Percentiles rank a stretch among this genome's conserved stretches.
phyloP scores from a whole-genome alignment of 176 grass and related monocot genomes.

The Phoenix dactylifera region DNA sequence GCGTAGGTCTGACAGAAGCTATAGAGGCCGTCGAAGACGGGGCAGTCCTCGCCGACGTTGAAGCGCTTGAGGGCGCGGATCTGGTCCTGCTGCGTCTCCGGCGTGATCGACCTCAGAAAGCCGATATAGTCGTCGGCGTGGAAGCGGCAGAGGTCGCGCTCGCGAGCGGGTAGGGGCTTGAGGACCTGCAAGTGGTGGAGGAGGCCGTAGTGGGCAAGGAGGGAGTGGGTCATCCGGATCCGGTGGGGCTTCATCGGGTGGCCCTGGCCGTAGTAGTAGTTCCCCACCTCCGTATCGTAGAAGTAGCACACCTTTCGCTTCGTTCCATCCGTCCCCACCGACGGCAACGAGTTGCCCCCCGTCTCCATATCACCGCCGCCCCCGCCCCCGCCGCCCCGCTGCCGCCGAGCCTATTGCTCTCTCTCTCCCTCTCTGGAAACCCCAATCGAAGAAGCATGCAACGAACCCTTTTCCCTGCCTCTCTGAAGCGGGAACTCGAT shows the following conservation, averaged over 20 bases:
- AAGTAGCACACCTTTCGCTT: slow-evolving; percentile 97
- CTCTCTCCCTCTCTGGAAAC: too few relatives aligned
- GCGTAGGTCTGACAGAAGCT: slow-evolving; percentile 91
- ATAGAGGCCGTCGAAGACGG: slow-evolving; percentile 75
- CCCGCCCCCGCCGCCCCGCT: too few relatives aligned
- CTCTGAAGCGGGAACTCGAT: too few relatives aligned
- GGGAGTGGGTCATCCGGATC: slow-evolving; percentile 86
- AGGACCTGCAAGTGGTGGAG: slow-evolving; percentile 64
- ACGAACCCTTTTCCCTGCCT: too few relatives aligned
- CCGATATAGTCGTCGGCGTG: slow-evolving; percentile 87
- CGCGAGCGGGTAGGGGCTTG: slow-evolving; percentile 43
- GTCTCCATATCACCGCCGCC: slow-evolving; percentile 19
- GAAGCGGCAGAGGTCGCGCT: slow-evolving; percentile 73
- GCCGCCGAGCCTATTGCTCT: too few relatives aligned
- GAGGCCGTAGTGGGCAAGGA: slow-evolving; percentile 61
- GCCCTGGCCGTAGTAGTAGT: slow-evolving; percentile 96
- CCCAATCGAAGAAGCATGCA: too few relatives aligned
- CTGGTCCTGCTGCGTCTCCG: slow-evolving; percentile 75
- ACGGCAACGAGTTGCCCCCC: slow-evolving; percentile 66
- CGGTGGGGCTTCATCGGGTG: slow-evolving; percentile 95
- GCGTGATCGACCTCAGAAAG: slow-evolving; percentile 67
- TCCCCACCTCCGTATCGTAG: slow-evolving; percentile 93
- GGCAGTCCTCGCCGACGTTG: slow-evolving; percentile 86
- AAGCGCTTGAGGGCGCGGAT: slow-evolving; percentile 53
- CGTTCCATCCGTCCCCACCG: slow-evolving; percentile 41